Evolutionary conservation across 2,329 filamentous ascomycete genomes (phyloP).

Genomic region (Cladosporium phlei): DNA sequence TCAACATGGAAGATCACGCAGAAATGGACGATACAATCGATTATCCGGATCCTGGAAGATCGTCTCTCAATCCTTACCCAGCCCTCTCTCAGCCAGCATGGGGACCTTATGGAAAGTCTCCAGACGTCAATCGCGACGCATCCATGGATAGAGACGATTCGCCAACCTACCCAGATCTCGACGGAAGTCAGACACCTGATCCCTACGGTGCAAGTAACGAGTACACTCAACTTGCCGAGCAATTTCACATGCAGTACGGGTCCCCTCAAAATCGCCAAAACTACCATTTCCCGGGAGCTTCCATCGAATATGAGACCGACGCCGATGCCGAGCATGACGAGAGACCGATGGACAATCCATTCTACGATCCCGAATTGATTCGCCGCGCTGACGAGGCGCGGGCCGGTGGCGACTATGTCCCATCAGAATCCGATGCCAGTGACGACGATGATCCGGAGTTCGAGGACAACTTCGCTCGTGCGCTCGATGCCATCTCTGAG

Average conservation of each 20-base stretch:
- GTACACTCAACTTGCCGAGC: slow-evolving; percentile 12
- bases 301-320: slow-evolving; percentile 6
- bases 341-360: slow-evolving; percentile 7
- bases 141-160: background rate
- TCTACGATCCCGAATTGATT: slow-evolving; percentile 8
- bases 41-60: slow-evolving; percentile 6
- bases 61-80: slow-evolving; percentile 3
- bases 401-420: slow-evolving; percentile 12
- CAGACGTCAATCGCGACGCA: background rate
- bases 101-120: background rate
- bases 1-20: background rate
- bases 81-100: slow-evolving; percentile 1
- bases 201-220: slow-evolving; percentile 10
- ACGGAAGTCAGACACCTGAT: background rate
- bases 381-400: slow-evolving; percentile 1
- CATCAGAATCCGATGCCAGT: slow-evolving; percentile 3
- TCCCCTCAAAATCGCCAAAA: slow-evolving; percentile 1
- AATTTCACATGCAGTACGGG: slow-evolving; percentile 16
- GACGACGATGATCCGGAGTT: slow-evolving; percentile 8
- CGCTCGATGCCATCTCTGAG: slow-evolving; percentile 4
- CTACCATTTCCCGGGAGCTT: slow-evolving; percentile 10
- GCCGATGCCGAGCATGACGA: slow-evolving; percentile 6
- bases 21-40: background rate
- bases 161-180: slow-evolving; percentile 6
- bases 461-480: slow-evolving; percentile 4